A percentile compares a stretch with the other conserved stretches of the same genome.
These are phyloP conservation scores for Agrostemma githago DNA, from an alignment of 148 eudicot species.

Conservation along the genomic window DNA sequence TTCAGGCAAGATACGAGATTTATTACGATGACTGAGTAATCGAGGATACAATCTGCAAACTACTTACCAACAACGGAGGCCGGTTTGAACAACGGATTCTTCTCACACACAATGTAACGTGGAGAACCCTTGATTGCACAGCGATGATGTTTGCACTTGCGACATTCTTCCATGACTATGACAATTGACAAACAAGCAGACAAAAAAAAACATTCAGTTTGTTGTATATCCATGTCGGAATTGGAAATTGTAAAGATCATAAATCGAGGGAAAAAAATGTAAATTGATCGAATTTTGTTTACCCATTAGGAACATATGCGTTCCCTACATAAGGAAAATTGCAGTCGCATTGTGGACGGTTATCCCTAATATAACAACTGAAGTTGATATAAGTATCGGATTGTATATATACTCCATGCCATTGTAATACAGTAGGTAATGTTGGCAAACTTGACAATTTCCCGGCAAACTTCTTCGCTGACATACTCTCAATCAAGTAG, in stretches of 20 bases:
- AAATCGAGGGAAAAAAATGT: too few relatives aligned
- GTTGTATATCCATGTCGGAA: background rate
- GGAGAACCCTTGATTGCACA: background rate
- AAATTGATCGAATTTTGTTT: background rate
- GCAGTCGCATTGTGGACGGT: background rate
- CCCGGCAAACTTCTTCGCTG: background rate
- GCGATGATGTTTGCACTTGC: conserved; percentile 14
- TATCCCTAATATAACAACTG: background rate
- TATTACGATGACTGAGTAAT: background rate
- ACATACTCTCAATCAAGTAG: background rate
- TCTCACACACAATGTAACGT: background rate
- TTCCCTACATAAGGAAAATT: conserved; percentile 9
- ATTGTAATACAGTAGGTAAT: conserved; percentile 7
- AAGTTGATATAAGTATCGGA: background rate
- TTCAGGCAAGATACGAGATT: background rate
- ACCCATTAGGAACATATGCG: conserved; percentile 24
- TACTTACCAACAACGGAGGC: conserved; percentile 8
- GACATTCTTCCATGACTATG: conserved; percentile 14
- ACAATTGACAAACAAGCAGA: too few relatives aligned
- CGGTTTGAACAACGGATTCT: background rate
- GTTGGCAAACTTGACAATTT: conserved; percentile 2
- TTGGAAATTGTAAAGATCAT: too few relatives aligned
- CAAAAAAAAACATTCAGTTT: background rate
- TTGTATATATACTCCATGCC: background rate
- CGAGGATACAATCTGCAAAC: background rate